A percentile compares a stretch with the other conserved stretches of the same genome.
Conservation (phyloP, 2,329 filamentous ascomycete genomes). For the Alternaria panax region DNA sequence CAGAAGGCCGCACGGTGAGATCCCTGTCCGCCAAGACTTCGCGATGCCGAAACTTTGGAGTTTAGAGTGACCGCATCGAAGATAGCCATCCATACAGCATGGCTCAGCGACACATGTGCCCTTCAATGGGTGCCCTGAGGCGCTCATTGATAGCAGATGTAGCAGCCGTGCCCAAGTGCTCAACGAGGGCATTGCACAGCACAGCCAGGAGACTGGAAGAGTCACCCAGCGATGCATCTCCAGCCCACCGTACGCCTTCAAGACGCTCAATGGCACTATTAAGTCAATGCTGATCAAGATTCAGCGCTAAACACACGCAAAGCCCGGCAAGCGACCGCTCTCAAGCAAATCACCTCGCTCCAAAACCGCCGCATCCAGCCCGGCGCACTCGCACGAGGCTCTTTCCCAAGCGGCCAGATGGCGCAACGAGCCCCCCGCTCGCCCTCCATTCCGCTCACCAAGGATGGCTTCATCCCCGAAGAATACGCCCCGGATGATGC, state of each 20-base stretch:
- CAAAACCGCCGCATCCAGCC: conserved; percentile 29
- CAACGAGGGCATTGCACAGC: conserved; percentile 36
- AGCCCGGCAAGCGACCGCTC: conserved; percentile 34
- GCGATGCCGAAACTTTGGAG: conserved; percentile 39
- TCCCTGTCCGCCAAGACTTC: conserved; percentile 41
- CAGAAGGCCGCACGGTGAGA: conserved; percentile 11
- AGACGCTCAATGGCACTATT: not conserved
- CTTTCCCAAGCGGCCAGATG: conserved; percentile 30
- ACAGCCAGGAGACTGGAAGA: conserved; percentile 38
- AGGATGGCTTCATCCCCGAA: conserved; percentile 13
- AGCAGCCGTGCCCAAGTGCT: conserved; percentile 23
- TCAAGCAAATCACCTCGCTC: conserved; percentile 36
- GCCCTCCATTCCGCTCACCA: not conserved
- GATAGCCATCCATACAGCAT: conserved; percentile 37
- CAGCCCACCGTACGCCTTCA: conserved; percentile 15
- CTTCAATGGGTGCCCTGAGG: conserved; percentile 42
- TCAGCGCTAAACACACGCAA: conserved; percentile 31
- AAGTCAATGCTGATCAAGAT: conserved; percentile 15
- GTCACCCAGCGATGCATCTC: conserved; percentile 24
- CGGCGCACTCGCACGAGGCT: conserved; percentile 29
- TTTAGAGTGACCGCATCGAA: conserved; percentile 16
- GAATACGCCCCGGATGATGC: not conserved
- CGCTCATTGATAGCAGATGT: conserved; percentile 32
- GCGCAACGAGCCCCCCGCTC: conserved; percentile 10
- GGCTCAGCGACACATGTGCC: conserved; percentile 46